Conservation (phyloP, 2,329 filamentous ascomycete genomes). For the Fusarium tuaranense region DNA sequence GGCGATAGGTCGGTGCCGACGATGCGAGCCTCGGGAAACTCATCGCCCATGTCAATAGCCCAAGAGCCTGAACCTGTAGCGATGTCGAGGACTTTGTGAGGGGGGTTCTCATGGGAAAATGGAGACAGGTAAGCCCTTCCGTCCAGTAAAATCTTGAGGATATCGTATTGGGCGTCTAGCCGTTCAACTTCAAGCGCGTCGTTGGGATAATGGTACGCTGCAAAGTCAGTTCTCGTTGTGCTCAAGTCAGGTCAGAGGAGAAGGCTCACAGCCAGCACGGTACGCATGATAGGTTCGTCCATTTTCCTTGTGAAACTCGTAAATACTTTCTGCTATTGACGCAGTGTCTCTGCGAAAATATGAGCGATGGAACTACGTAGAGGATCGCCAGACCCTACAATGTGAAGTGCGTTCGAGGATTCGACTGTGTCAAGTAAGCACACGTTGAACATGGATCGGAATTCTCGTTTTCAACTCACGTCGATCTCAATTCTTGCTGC, state of each 20-base stretch:
- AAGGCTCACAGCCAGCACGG: background rate
- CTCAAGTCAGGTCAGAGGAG: background rate
- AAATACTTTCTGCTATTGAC: background rate
- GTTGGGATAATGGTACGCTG: constrained; percentile 7
- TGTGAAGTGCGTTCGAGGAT: background rate
- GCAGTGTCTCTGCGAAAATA: background rate
- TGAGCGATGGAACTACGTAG: background rate
- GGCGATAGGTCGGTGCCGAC: constrained; percentile 7
- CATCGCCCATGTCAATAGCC: constrained; percentile 2
- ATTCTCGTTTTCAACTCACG: background rate
- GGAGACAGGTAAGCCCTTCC: background rate
- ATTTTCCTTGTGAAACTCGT: background rate
- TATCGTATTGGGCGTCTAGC: background rate
- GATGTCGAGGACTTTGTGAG: constrained; percentile 2
- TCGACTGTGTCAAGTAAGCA: background rate
- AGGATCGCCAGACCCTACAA: background rate
- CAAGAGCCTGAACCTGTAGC: constrained; percentile 4
- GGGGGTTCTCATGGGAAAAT: background rate
- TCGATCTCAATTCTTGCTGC: background rate
- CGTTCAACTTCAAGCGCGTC: background rate
- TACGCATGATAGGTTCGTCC: background rate
- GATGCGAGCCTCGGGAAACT: background rate
- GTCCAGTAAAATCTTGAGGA: background rate
- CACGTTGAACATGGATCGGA: background rate
- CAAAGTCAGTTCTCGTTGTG: background rate